phyloP scores from a whole-genome alignment of 2,329 filamentous ascomycete species.

The Cadophora malorum region DNA sequence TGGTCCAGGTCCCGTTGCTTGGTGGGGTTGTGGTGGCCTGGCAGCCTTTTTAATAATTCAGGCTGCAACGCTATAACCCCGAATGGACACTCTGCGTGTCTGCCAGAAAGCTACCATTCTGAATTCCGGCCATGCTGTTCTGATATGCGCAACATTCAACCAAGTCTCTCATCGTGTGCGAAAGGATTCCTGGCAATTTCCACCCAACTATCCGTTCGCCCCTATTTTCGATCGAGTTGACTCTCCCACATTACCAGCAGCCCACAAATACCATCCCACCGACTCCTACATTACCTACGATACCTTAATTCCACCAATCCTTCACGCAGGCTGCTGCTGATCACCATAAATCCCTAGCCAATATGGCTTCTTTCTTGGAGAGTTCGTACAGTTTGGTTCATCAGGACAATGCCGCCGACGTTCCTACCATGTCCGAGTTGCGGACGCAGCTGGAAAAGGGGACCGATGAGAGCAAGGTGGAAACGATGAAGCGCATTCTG shows the following conservation, averaged over 20 bases:
- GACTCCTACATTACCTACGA: slow-evolving; percentile 27
- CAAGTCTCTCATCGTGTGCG: slow-evolving; percentile 31
- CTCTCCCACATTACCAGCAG: neutral
- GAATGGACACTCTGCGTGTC: slow-evolving; percentile 33
- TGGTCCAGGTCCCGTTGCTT: neutral
- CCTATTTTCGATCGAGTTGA: slow-evolving; percentile 26
- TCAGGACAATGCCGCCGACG: slow-evolving; percentile 94
- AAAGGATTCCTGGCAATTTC: slow-evolving; percentile 31
- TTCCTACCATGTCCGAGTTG: slow-evolving; percentile 88
- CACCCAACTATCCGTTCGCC: slow-evolving; percentile 25
- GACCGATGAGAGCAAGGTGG: slow-evolving; percentile 88
- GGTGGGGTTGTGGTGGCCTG: slow-evolving; percentile 14
- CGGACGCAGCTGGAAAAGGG: slow-evolving; percentile 94
- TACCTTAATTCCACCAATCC: slow-evolving; percentile 32
- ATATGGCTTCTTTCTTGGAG: slow-evolving; percentile 94
- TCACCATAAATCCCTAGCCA: slow-evolving; percentile 48
- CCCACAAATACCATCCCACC: slow-evolving; percentile 27
- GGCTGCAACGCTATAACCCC: slow-evolving; percentile 28
- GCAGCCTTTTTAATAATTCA: slow-evolving; percentile 27
- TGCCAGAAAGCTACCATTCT: slow-evolving; percentile 31
- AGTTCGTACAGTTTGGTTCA: slow-evolving; percentile 96
- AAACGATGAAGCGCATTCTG: slow-evolving; percentile 95
- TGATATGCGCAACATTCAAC: slow-evolving; percentile 39
- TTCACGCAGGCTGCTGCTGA: slow-evolving; percentile 35
- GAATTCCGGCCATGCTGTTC: slow-evolving; percentile 34